These are phyloP conservation scores for Penicillium sp. DNA, from an alignment of 2,329 filamentous ascomycete species.

Conservation along the genomic window DNA sequence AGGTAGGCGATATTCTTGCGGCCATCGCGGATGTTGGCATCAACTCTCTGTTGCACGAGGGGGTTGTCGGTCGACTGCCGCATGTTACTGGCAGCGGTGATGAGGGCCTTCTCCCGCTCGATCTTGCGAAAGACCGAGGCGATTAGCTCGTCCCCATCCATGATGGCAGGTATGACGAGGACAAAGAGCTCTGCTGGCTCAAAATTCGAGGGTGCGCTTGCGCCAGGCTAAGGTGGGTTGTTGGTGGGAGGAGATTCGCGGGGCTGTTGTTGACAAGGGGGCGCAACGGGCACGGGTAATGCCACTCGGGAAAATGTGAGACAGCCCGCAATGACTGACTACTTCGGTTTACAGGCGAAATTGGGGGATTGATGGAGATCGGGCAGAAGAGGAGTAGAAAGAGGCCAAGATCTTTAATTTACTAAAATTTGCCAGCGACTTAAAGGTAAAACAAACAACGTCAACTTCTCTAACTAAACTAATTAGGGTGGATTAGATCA, in stretches of 20 bases:
- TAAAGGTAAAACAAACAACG: not conserved
- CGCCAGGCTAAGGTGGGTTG: slow-evolving; percentile 12
- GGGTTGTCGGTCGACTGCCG: slow-evolving; percentile 93
- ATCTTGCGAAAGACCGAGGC: slow-evolving; percentile 94
- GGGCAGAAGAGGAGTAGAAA: not conserved
- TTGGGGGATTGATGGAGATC: not conserved
- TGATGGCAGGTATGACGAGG: slow-evolving; percentile 39
- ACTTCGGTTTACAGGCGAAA: not conserved
- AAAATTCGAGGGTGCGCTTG: slow-evolving; percentile 14
- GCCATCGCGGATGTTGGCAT: slow-evolving; percentile 90
- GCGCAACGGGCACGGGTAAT: slow-evolving; percentile 23
- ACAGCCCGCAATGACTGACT: slow-evolving; percentile 9
- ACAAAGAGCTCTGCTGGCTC: slow-evolving; percentile 13
- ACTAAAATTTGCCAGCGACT: not conserved
- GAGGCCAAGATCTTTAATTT: not conserved
- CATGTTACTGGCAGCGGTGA: slow-evolving; percentile 92
- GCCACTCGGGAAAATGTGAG: slow-evolving; percentile 28
- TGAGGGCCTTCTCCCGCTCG: slow-evolving; percentile 91
- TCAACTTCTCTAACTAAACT: not conserved
- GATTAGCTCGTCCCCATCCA: slow-evolving; percentile 60
- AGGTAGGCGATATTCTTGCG: slow-evolving; percentile 93
- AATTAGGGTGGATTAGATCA: not conserved
- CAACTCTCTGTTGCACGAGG: slow-evolving; percentile 80
- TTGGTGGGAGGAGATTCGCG: slow-evolving; percentile 25
- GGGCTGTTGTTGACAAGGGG: slow-evolving; percentile 28